Percentiles rank a stretch among this genome's conserved stretches.
These are phyloP conservation scores for Saturnispora zaruensis DNA, from an alignment of 805 yeast species.

Conservation along the genomic window DNA sequence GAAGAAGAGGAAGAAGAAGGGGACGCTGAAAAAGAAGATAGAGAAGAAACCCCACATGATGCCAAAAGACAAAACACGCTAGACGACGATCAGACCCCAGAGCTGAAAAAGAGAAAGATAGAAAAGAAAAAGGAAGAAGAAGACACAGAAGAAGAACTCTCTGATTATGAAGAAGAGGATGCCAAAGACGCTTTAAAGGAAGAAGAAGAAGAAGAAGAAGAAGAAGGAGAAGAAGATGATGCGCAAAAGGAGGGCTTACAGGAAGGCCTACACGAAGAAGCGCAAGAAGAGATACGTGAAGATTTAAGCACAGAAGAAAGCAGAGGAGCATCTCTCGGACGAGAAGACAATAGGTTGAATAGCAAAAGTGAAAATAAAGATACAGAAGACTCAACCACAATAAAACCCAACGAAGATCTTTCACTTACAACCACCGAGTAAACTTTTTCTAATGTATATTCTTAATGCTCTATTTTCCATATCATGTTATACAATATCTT, in stretches of 20 bases:
- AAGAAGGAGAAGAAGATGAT: conserved; percentile 13
- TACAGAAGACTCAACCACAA: conserved; percentile 10
- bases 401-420: conserved; percentile 11
- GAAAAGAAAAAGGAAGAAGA: conserved; percentile 29
- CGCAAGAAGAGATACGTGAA: no score
- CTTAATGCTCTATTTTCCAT: background rate
- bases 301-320: background rate
- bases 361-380: conserved; percentile 15
- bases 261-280: background rate
- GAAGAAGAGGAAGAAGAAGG: conserved; percentile 26
- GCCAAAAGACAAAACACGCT: conserved; percentile 34
- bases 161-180: conserved; percentile 27
- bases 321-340: background rate
- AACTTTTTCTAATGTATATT: background rate
- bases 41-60: conserved; percentile 34
- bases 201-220: conserved; percentile 17
- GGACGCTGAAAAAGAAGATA: conserved; percentile 19
- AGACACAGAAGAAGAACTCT: conserved; percentile 33
- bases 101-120: conserved; percentile 24
- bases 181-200: conserved; percentile 21
- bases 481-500: background rate
- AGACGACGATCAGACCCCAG: conserved; percentile 34
- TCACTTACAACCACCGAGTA: conserved; percentile 5
- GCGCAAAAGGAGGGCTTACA: conserved; percentile 15
- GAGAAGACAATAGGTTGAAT: background rate